Conservation (phyloP, 805 yeast genomes). For the Spathaspora boniae region DNA sequence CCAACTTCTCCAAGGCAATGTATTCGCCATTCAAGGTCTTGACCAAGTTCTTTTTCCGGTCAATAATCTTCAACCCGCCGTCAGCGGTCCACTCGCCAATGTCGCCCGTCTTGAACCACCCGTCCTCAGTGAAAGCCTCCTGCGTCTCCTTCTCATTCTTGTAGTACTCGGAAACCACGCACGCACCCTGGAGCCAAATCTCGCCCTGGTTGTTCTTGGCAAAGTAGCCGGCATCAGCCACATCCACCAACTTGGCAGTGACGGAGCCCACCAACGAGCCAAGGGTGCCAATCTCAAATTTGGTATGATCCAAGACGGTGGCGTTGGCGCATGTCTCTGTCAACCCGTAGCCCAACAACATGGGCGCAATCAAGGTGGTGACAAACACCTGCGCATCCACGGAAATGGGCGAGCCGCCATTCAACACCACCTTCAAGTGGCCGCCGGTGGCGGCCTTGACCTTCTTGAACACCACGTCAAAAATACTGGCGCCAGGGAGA, state of each 20-base stretch:
- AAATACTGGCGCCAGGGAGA: conserved; percentile 68
- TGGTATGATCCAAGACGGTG: conserved; percentile 59
- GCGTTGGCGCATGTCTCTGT: conserved; percentile 95
- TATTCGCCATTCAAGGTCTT: conserved; percentile 97
- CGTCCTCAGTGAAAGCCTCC: conserved; percentile 70
- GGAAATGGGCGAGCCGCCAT: conserved; percentile 93
- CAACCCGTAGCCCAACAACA: conserved; percentile 93
- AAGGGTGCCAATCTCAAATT: conserved; percentile 69
- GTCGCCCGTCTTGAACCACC: conserved; percentile 97
- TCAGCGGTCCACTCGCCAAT: conserved; percentile 86
- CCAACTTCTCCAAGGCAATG: conserved; percentile 93
- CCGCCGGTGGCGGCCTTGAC: conserved; percentile 97
- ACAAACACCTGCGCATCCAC: conserved; percentile 79
- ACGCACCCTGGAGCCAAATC: conserved; percentile 71
- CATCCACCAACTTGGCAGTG: conserved; percentile 87
- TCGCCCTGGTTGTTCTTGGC: conserved; percentile 95
- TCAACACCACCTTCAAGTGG: conserved; percentile 62
- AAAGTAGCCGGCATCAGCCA: conserved; percentile 83
- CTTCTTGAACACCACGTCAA: conserved; percentile 83
- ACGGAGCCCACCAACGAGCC: conserved; percentile 83
- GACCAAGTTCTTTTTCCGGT: conserved; percentile 92
- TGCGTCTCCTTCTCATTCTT: conserved; percentile 79
- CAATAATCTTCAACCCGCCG: conserved; percentile 82
- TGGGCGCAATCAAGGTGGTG: conserved; percentile 70
- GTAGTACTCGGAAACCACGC: conserved; percentile 75